A percentile compares a stretch with the other conserved stretches of the same genome.
phyloP scores from a whole-genome alignment of 2,329 filamentous ascomycete species.

The Clarireedia monteithiana region DNA sequence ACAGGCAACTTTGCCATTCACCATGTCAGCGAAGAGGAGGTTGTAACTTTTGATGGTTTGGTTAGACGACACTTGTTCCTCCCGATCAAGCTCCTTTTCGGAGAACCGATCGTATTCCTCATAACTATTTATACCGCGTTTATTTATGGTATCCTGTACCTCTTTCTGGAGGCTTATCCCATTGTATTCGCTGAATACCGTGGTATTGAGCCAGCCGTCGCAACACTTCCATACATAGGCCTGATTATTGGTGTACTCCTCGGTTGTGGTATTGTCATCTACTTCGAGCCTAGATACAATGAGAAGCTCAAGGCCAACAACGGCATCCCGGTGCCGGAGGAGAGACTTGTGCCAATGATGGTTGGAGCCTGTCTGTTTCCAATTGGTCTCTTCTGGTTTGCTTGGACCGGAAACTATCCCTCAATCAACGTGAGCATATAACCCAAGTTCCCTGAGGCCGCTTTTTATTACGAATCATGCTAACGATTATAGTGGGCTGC shows the following conservation, averaged over 20 bases:
- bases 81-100: constrained; percentile 47
- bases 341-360: constrained; percentile 34
- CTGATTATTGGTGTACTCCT: constrained; percentile 56
- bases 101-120: constrained; percentile 54
- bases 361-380: constrained; percentile 32
- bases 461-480: not conserved
- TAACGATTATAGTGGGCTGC: constrained; percentile 13
- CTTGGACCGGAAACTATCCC: constrained; percentile 31
- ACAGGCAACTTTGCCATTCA: constrained; percentile 30
- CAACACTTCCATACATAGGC: constrained; percentile 26
- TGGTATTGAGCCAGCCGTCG: constrained; percentile 28
- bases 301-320: constrained; percentile 31
- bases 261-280: constrained; percentile 56
- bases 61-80: constrained; percentile 19
- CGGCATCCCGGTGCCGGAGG: constrained; percentile 30
- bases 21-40: constrained; percentile 30
- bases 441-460: too few relatives aligned
- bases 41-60: constrained; percentile 31
- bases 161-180: constrained; percentile 41
- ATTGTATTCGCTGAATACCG: constrained; percentile 36
- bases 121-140: constrained; percentile 42
- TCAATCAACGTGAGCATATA: constrained; percentile 29
- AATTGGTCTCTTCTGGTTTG: constrained; percentile 33
- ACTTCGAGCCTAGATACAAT: constrained; percentile 57
- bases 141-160: constrained; percentile 45